Evolutionary conservation across 164 flowering plant species (phyloP).

Genomic region (Brasenia schreberi): DNA sequence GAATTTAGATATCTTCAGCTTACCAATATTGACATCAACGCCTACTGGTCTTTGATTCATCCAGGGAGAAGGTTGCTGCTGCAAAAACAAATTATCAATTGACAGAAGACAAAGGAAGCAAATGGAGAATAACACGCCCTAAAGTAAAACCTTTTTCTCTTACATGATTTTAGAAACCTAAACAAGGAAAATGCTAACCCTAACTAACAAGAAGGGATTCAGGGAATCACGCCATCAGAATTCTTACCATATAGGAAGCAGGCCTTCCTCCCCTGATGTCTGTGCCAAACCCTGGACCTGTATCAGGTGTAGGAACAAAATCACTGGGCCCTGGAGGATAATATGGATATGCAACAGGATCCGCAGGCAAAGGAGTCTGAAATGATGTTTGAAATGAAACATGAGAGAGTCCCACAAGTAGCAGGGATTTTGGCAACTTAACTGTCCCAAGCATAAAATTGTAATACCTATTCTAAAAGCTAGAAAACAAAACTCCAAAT

Average conservation of each 20-base stretch:
- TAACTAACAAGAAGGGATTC: neutral
- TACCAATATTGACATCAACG: constrained; percentile 70
- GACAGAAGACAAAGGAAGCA: neutral
- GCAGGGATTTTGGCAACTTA: neutral
- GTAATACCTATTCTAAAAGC: too few relatives aligned
- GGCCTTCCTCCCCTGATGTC: constrained; percentile 6
- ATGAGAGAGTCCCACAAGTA: neutral
- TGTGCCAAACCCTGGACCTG: neutral
- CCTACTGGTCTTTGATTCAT: constrained; percentile 45
- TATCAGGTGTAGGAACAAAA: constrained; percentile 6
- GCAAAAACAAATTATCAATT: constrained; percentile 1
- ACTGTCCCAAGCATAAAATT: neutral
- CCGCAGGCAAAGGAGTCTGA: constrained; percentile 14
- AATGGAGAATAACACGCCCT: neutral
- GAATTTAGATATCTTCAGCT: constrained; percentile 10
- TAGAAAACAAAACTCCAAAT: too few relatives aligned
- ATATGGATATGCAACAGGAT: constrained; percentile 6
- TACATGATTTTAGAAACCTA: neutral
- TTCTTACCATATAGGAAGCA: constrained; percentile 8
- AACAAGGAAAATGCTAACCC: neutral
- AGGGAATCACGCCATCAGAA: neutral
- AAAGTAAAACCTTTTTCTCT: neutral
- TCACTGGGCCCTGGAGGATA: constrained; percentile 7
- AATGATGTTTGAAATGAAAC: constrained; percentile 8
- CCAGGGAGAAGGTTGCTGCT: constrained; percentile 68